phyloP scores from a whole-genome alignment of 2,329 filamentous ascomycete genomes.

The Mycosphaerella sp. region DNA sequence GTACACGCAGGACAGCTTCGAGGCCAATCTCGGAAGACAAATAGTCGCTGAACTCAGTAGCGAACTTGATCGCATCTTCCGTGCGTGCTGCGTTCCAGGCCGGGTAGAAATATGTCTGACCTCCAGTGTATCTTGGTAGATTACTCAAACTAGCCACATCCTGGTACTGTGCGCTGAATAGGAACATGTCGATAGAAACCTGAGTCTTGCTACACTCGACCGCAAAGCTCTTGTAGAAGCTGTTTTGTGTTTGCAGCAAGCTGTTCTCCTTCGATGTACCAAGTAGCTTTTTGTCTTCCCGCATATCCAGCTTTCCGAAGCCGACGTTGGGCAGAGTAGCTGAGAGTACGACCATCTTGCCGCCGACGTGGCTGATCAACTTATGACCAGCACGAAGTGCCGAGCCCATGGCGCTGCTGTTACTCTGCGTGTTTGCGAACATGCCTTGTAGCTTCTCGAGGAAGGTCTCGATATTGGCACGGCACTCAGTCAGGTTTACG shows the following conservation, averaged over 20 bases:
- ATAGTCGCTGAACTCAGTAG: conserved; percentile 92
- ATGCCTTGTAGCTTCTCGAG: conserved; percentile 85
- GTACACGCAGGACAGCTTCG: conserved; percentile 90
- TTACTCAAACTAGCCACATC: conserved; percentile 96
- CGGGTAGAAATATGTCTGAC: conserved; percentile 97
- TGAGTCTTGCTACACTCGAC: conserved; percentile 99
- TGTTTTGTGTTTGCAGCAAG: conserved; percentile 84
- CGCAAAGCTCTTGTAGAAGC: conserved; percentile 98
- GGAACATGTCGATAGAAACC: conserved; percentile 97
- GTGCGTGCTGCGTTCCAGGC: conserved; percentile 91
- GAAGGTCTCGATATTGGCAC: conserved; percentile 86
- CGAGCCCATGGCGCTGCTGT: conserved; percentile 88
- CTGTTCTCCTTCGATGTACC: conserved; percentile 87
- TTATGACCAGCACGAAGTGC: conserved; percentile 91
- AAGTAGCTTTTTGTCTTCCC: conserved; percentile 92
- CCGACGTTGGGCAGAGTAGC: conserved; percentile 87
- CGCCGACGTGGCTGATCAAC: conserved; percentile 86
- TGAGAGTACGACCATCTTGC: conserved; percentile 88
- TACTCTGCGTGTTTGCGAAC: conserved; percentile 92
- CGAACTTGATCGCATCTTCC: conserved; percentile 97
- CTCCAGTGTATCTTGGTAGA: conserved; percentile 89
- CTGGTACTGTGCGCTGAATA: conserved; percentile 93
- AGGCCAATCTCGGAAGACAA: conserved; percentile 94
- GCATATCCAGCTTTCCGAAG: conserved; percentile 81
- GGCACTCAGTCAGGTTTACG: conserved; percentile 80